phyloP scores from a whole-genome alignment of 2,329 filamentous ascomycete genomes.

The Fusarium veterinarium region DNA sequence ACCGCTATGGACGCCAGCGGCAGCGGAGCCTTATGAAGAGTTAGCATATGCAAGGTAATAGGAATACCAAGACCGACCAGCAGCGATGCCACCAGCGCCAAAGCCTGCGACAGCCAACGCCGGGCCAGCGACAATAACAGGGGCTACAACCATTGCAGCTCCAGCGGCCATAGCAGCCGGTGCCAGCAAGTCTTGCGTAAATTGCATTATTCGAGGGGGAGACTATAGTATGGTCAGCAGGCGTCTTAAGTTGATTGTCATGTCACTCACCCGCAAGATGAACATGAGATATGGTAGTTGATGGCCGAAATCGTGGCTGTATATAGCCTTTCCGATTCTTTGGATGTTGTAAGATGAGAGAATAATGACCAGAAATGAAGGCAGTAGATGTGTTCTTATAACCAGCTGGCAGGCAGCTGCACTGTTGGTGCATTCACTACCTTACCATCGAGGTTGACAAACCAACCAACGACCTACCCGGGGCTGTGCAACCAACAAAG shows the following conservation, averaged over 20 bases:
- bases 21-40: slow-evolving; percentile 37
- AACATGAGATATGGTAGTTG: neutral
- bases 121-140: neutral
- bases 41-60: neutral
- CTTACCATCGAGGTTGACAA: neutral
- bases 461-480: neutral
- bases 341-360: neutral
- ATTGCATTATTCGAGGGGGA: neutral
- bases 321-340: neutral
- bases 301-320: too few relatives aligned
- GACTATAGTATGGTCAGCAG: neutral
- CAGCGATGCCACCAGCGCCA: neutral
- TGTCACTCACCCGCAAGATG: neutral
- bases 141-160: neutral
- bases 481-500: neutral
- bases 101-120: neutral
- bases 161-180: neutral
- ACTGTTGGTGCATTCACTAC: neutral
- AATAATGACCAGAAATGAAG: neutral
- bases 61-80: neutral
- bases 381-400: neutral
- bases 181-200: too few relatives aligned
- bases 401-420: neutral
- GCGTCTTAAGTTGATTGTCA: neutral
- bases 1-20: slow-evolving; percentile 41